phyloP scores from a whole-genome alignment of 371 early-diverging fungal genomes.

The Apophysomyces ossiformis region DNA sequence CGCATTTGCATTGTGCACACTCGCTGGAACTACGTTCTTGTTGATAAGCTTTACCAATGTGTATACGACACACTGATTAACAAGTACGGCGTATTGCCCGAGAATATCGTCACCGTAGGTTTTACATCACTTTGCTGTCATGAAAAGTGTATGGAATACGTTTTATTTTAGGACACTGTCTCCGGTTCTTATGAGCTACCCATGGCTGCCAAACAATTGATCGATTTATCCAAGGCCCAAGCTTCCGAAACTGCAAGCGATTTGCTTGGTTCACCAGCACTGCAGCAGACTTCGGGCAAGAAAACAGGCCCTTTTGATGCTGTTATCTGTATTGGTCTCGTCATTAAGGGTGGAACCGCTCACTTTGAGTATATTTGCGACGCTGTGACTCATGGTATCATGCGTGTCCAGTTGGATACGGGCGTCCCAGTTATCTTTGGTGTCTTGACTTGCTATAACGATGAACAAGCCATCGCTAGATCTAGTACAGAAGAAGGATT shows the following conservation, averaged over 20 bases:
- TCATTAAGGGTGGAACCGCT: slow-evolving; percentile 97
- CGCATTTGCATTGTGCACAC: slow-evolving; percentile 89
- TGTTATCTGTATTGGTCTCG: slow-evolving; percentile 92
- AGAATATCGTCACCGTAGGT: slow-evolving; percentile 73
- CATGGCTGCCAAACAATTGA: slow-evolving; percentile 82
- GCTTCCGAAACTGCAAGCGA: slow-evolving; percentile 60
- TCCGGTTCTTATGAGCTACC: slow-evolving; percentile 96
- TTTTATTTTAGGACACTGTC: slow-evolving; percentile 62
- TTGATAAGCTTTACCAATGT: slow-evolving; percentile 80
- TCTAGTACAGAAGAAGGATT: slow-evolving; percentile 81
- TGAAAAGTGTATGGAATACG: neutral
- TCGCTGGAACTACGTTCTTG: slow-evolving; percentile 91
- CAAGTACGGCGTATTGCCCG: slow-evolving; percentile 66
- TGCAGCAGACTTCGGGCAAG: slow-evolving; percentile 24
- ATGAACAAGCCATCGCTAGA: slow-evolving; percentile 90
- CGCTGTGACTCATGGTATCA: slow-evolving; percentile 87
- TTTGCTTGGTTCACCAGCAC: slow-evolving; percentile 54
- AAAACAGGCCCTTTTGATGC: slow-evolving; percentile 78
- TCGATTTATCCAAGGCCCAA: slow-evolving; percentile 66
- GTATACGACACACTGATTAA: slow-evolving; percentile 68
- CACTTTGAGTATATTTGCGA: slow-evolving; percentile 98
- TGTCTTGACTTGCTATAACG: slow-evolving; percentile 92
- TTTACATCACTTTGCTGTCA: neutral
- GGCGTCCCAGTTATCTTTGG: slow-evolving; percentile 94
- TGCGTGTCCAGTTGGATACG: slow-evolving; percentile 90